These are phyloP conservation scores for Eucalyptus microcorys DNA, from an alignment of 345 rosid genomes.

Conservation along the genomic window DNA sequence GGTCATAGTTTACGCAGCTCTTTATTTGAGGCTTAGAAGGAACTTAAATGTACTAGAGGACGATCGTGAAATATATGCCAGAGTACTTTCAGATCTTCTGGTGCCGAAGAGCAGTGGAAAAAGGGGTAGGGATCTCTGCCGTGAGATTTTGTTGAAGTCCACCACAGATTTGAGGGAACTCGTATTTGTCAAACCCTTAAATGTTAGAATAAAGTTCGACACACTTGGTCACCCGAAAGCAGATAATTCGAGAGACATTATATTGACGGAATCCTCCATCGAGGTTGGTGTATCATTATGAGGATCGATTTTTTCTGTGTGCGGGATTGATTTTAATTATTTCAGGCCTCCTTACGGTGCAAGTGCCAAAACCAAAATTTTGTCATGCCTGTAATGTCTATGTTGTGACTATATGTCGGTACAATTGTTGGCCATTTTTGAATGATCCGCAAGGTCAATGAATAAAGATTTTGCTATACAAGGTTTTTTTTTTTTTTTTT, in stretches of 20 bases:
- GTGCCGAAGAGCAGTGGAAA: conserved; percentile 21
- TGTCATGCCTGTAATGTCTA: not conserved
- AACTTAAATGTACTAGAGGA: conserved; percentile 15
- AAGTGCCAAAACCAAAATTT: not conserved
- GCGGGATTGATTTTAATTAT: not conserved
- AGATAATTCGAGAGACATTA: conserved; percentile 40
- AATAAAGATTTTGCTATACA: not conserved
- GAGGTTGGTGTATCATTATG: conserved; percentile 28
- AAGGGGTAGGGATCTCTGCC: conserved; percentile 28
- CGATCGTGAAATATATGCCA: conserved; percentile 35
- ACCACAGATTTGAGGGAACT: conserved; percentile 45
- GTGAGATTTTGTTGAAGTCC: conserved; percentile 40
- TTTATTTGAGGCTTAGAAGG: conserved; percentile 53
- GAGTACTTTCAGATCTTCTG: conserved; percentile 36
- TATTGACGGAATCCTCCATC: conserved; percentile 41
- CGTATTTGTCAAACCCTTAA: conserved; percentile 56
- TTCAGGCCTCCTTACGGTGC: not conserved
- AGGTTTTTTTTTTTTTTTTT: too few relatives aligned
- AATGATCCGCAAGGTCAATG: not conserved
- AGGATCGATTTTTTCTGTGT: not conserved
- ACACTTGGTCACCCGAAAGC: conserved; percentile 57
- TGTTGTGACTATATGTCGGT: not conserved
- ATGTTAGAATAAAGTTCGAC: conserved; percentile 50
- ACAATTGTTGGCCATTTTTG: not conserved
- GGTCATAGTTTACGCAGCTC: conserved; percentile 52